Percentiles rank a stretch among this genome's conserved stretches.
These are phyloP conservation scores for Lepidium aucheri DNA, from an alignment of 345 rosid species.

Conservation along the genomic window DNA sequence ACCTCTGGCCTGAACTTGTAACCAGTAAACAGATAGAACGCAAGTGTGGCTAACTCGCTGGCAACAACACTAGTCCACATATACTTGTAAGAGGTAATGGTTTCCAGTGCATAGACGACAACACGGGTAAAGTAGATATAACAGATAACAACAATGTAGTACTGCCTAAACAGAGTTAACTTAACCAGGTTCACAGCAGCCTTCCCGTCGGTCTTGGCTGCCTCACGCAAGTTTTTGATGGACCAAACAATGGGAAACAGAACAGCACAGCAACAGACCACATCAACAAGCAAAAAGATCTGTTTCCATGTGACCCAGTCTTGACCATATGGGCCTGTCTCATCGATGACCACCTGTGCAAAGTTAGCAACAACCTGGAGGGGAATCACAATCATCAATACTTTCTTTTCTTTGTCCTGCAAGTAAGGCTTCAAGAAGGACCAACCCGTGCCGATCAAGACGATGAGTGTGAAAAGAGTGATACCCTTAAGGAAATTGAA, in stretches of 20 bases:
- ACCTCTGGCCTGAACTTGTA: conserved; percentile 88
- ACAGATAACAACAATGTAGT: conserved; percentile 91
- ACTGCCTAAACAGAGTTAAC: conserved; percentile 86
- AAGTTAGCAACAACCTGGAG: conserved; percentile 90
- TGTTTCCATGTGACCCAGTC: conserved; percentile 91
- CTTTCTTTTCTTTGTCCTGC: conserved; percentile 97
- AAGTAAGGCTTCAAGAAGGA: conserved; percentile 89
- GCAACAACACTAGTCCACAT: conserved; percentile 91
- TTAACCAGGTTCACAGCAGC: conserved; percentile 93
- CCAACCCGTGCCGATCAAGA: conserved; percentile 95
- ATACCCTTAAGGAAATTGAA: conserved; percentile 93
- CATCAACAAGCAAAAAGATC: conserved; percentile 83
- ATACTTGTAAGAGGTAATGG: conserved; percentile 84
- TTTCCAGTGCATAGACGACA: conserved; percentile 78
- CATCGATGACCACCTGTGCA: conserved; percentile 88
- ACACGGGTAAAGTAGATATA: conserved; percentile 93
- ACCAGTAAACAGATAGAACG: conserved; percentile 84
- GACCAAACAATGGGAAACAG: conserved; percentile 97
- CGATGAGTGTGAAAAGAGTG: conserved; percentile 78
- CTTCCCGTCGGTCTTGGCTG: conserved; percentile 88
- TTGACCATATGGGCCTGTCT: conserved; percentile 69
- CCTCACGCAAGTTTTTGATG: conserved; percentile 89
- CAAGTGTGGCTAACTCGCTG: conserved; percentile 75
- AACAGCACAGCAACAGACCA: conserved; percentile 90
- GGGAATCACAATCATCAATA: conserved; percentile 89